Base-by-base conservation (phyloP, 495 filamentous ascomycete species). In the Terfezia claveryi region DNA sequence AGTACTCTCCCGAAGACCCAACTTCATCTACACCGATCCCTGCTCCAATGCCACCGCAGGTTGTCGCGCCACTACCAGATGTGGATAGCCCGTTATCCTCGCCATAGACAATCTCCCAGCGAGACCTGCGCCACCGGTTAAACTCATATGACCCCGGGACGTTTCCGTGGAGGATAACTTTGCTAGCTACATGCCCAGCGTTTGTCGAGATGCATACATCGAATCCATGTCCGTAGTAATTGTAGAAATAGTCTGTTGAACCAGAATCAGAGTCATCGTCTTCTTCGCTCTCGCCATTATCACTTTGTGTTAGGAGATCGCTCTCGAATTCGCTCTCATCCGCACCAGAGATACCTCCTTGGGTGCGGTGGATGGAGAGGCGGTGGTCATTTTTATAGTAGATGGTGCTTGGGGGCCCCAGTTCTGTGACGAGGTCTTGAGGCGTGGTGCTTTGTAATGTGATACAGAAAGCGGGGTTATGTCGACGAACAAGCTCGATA, bases 81-180 rank as follows among this genome's bases (percentile, higher is more conserved):
- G 63, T 59, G 36, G 50, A 64, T 61, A 46, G 41, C 12, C 17
- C 41, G 10, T 51, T 32, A 7, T 60, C 55, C 17, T 62, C 59
- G 14, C 81, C 65, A 56, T 85, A 77, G 51, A 74, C 68, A 50
- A 98, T 80, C 54, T 76, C 77, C 91, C 91, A 98, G 36, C 87
- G 79, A 59, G 81, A 86, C 57, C 91, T 77, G 9, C 91, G 81
- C 66, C 96, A 86, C 23, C 91, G 77, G 66, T 98, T 94, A 71
- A 98, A 98, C 7, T 87, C 82, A 69, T 95, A 95, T 4, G 87
- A 93, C 0, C 91, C 91, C 4, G 91, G 91, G 3, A 98, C 79
- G 62, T 98, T 98, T 36, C 80, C 85, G 68, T 98, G 91, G 1
- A 96, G 69, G 49, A 94, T 78, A 11, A 98, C 67, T 65, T 98